Conservation (phyloP, 306 rosid genomes). For the Inga leiocalycina region DNA sequence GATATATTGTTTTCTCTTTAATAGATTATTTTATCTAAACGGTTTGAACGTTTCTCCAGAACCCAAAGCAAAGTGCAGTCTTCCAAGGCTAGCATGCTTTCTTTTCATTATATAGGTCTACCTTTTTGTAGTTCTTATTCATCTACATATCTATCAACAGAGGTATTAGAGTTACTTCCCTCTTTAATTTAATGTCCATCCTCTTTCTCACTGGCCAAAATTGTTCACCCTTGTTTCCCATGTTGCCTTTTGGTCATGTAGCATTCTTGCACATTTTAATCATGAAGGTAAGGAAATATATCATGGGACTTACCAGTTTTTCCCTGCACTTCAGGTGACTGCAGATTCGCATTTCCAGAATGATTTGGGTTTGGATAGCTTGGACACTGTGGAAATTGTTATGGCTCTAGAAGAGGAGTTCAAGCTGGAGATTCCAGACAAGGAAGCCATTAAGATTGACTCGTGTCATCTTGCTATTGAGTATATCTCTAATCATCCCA, state of each 20-base stretch:
- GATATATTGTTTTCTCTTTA: background rate
- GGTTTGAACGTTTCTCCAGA: background rate
- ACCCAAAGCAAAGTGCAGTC: background rate
- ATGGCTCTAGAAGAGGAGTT: constrained; percentile 98
- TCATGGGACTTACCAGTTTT: constrained; percentile 19
- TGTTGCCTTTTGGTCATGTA: background rate
- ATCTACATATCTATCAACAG: background rate
- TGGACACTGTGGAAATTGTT: constrained; percentile 95
- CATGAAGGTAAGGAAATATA: background rate
- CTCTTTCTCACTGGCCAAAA: background rate
- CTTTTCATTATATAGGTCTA: background rate
- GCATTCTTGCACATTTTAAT: constrained; percentile 14
- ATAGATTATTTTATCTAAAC: background rate
- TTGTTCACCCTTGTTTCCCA: background rate
- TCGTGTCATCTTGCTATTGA: constrained; percentile 81
- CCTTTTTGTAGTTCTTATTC: background rate
- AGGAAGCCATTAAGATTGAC: constrained; percentile 91
- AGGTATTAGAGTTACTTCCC: background rate
- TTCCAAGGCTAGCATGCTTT: background rate
- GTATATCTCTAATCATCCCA: constrained; percentile 88
- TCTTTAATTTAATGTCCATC: background rate
- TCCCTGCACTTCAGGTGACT: constrained; percentile 57
- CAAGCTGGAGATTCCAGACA: constrained; percentile 95
- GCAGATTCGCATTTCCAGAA: constrained; percentile 85
- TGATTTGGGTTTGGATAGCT: constrained; percentile 96